Evolutionary conservation across 108 stramenopile genomes (phyloP).

Genomic region (Ochromonas danica): DNA sequence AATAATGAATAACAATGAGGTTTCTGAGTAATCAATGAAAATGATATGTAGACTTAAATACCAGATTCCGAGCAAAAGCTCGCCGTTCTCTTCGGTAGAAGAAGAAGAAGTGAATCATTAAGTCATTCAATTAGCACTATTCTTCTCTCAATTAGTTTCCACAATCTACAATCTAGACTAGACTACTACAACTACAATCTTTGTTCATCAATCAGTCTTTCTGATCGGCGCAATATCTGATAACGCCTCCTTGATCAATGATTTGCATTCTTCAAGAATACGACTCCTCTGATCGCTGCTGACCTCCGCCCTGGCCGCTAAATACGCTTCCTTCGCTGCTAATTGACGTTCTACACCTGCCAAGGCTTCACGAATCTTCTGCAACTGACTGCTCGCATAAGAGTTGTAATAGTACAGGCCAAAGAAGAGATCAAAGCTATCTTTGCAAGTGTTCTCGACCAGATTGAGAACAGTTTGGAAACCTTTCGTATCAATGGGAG

Average conservation of each 20-base stretch:
- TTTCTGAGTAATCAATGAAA: no score
- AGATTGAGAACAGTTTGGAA: constrained; percentile 86
- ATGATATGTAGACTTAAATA: no score
- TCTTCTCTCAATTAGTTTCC: no score
- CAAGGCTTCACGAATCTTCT: constrained; percentile 71
- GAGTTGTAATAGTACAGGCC: constrained; percentile 92
- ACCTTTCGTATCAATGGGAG: constrained; percentile 94
- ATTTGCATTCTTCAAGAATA: constrained; percentile 77
- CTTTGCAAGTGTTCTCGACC: constrained; percentile 86
- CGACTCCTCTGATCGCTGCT: constrained; percentile 76
- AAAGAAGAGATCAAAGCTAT: constrained; percentile 95
- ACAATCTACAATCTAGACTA: no score
- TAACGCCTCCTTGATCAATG: constrained; percentile 74
- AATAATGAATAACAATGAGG: no score
- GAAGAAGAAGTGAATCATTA: no score
- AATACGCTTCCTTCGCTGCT: constrained; percentile 80
- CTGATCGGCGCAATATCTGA: no score
- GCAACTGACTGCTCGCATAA: constrained; percentile 66
- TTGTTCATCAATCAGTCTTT: no score
- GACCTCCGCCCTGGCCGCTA: constrained; percentile 82
- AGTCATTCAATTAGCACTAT: no score
- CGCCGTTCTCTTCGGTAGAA: no score
- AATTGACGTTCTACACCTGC: constrained; percentile 83
- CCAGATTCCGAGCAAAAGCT: no score
- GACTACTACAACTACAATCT: no score